A percentile compares a stretch with the other conserved stretches of the same genome.
Conservation (phyloP, 164 flowering plant genomes). For the Santalum album region DNA sequence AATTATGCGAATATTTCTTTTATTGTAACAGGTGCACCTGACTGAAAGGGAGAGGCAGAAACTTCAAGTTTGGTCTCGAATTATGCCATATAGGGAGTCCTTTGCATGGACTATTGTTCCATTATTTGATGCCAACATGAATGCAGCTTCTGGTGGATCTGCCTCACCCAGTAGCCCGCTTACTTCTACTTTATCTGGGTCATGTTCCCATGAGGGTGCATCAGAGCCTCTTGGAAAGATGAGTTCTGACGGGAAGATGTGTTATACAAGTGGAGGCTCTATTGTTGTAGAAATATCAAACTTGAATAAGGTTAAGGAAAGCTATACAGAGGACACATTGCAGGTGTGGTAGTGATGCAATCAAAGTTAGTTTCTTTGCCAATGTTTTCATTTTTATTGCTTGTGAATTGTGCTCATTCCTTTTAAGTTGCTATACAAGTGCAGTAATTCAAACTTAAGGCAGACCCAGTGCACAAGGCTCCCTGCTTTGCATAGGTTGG, state of each 20-base stretch:
- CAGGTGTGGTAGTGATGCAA: slow-evolving; percentile 37
- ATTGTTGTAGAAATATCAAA: slow-evolving; percentile 83
- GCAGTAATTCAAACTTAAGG: too few species aligned
- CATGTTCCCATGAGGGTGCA: slow-evolving; percentile 68
- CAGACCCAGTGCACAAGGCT: too few species aligned
- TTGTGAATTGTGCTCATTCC: too few species aligned
- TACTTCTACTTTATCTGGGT: slow-evolving; percentile 63
- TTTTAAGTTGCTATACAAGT: too few species aligned
- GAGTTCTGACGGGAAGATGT: slow-evolving; percentile 60
- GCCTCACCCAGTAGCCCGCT: slow-evolving; percentile 92
- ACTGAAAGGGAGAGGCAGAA: slow-evolving; percentile 95
- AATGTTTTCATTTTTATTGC: neutral
- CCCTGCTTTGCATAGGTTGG: too few species aligned
- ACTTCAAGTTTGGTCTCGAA: slow-evolving; percentile 95
- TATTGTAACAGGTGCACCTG: slow-evolving; percentile 56
- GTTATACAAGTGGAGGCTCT: slow-evolving; percentile 64
- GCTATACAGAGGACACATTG: slow-evolving; percentile 94
- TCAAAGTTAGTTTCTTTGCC: neutral
- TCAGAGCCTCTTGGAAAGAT: slow-evolving; percentile 60
- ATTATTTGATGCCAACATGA: slow-evolving; percentile 64
- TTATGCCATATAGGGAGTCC: slow-evolving; percentile 91
- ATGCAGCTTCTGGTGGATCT: slow-evolving; percentile 61
- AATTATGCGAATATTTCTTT: neutral
- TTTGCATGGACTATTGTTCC: slow-evolving; percentile 98
- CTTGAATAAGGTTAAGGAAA: slow-evolving; percentile 86